A percentile compares a stretch with the other conserved stretches of the same genome.
These are phyloP conservation scores for Sporisorium exsertum DNA, from an alignment of 1,284 basidiomycete species.

Conservation along the genomic window DNA sequence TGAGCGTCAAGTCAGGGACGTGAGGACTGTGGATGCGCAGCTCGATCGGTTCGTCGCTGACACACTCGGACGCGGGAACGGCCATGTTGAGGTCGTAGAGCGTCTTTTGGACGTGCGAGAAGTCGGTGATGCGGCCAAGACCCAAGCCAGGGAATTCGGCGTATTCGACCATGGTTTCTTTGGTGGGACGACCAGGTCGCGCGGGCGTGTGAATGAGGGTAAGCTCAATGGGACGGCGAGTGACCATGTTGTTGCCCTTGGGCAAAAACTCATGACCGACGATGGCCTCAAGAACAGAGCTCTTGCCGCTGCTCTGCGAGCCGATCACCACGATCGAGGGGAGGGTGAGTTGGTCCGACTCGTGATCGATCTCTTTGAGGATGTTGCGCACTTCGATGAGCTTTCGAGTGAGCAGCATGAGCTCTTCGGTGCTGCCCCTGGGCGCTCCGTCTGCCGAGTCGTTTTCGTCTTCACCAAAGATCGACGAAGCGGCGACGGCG, in stretches of 20 bases:
- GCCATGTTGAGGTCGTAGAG: constrained; percentile 95
- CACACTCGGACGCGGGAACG: constrained; percentile 86
- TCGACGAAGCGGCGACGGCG: constrained; percentile 45
- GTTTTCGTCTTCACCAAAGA: constrained; percentile 40
- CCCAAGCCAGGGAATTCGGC: constrained; percentile 93
- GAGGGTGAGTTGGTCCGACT: constrained; percentile 81
- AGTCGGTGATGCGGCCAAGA: constrained; percentile 87
- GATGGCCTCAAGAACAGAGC: constrained; percentile 94
- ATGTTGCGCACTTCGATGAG: constrained; percentile 96
- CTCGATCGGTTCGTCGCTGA: constrained; percentile 95
- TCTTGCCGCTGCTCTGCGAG: constrained; percentile 97
- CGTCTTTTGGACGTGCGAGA: constrained; percentile 87
- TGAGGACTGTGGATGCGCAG: constrained; percentile 94
- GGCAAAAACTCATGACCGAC: constrained; percentile 98
- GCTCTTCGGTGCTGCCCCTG: constrained; percentile 63
- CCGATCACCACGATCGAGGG: constrained; percentile 98
- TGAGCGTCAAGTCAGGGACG: constrained; percentile 95
- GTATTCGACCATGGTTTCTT: constrained; percentile 78
- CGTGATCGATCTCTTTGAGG: constrained; percentile 93
- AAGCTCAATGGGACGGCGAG: constrained; percentile 94
- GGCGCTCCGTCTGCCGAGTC: constrained; percentile 9
- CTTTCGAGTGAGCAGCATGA: constrained; percentile 93
- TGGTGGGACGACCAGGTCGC: constrained; percentile 61
- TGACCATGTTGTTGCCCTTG: constrained; percentile 99
- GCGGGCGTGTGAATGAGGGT: constrained; percentile 86